Conservation (phyloP, 306 rosid species). For the Astragalus membranaceus region DNA sequence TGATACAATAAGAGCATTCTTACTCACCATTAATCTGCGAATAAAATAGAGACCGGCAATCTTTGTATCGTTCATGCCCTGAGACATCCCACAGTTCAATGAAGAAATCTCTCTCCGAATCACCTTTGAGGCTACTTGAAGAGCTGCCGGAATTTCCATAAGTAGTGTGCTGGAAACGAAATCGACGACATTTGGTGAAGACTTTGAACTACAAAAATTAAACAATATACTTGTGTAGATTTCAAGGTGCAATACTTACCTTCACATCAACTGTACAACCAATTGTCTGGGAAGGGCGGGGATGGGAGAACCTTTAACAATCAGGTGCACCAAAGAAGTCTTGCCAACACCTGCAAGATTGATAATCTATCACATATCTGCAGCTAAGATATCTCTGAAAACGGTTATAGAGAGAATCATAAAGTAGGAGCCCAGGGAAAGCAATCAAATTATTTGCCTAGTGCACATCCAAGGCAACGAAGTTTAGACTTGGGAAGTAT, state of each 20-base stretch:
- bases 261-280: conserved; percentile 90
- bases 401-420: background rate
- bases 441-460: background rate
- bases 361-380: conserved; percentile 14
- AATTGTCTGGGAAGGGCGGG: conserved; percentile 75
- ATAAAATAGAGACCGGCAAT: conserved; percentile 87
- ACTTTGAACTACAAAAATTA: conserved; percentile 11
- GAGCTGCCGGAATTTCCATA: conserved; percentile 84
- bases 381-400: background rate
- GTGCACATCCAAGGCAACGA: conserved; percentile 5
- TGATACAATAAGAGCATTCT: background rate
- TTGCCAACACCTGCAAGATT: conserved; percentile 81
- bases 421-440: background rate
- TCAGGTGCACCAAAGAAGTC: conserved; percentile 80
- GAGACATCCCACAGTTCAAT: conserved; percentile 98
- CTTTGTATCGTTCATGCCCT: conserved; percentile 95
- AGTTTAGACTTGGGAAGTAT: conserved; percentile 1
- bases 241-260: conserved; percentile 35
- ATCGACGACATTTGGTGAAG: conserved; percentile 15
- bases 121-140: conserved; percentile 79
- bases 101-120: conserved; percentile 84
- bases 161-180: conserved; percentile 54
- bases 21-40: conserved; percentile 84
- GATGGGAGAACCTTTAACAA: conserved; percentile 73
- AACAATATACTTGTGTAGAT: background rate